Conservation (phyloP, 345 rosid species). For the Gossypium thurberi region DNA sequence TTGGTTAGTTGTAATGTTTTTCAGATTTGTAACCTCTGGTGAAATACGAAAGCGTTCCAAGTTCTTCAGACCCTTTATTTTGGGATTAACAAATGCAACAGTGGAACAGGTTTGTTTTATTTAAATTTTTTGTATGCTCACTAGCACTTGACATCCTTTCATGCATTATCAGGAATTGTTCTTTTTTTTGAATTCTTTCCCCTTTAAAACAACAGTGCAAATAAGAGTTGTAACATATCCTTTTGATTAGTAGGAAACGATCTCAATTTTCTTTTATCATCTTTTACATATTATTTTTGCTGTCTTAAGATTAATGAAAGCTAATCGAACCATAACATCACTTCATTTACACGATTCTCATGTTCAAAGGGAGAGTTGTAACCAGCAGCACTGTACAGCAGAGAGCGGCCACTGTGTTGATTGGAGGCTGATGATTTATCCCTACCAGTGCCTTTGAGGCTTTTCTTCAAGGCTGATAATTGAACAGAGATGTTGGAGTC, state of each 20-base stretch:
- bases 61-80: conserved; percentile 83
- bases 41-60: conserved; percentile 80
- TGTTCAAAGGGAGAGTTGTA: conserved; percentile 22
- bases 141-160: neutral
- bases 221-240: neutral
- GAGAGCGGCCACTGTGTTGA: neutral
- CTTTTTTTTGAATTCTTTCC: neutral
- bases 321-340: conserved; percentile 17
- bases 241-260: neutral
- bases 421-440: neutral
- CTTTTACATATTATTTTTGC: neutral
- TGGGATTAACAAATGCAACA: conserved; percentile 33
- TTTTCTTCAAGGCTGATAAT: conserved; percentile 14
- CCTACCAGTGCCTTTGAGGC: conserved; percentile 8
- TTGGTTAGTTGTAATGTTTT: conserved; percentile 93
- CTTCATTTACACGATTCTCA: conserved; percentile 22
- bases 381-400: conserved; percentile 19
- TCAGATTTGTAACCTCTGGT: conserved; percentile 96
- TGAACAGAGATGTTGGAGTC: conserved; percentile 13
- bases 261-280: neutral
- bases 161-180: neutral
- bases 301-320: neutral
- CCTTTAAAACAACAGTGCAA: neutral
- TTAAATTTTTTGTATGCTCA: neutral
- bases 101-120: conserved; percentile 14